Evolutionary conservation across 75 land plant genomes (phyloP).

Genomic region (Sequoia sempervirens): DNA sequence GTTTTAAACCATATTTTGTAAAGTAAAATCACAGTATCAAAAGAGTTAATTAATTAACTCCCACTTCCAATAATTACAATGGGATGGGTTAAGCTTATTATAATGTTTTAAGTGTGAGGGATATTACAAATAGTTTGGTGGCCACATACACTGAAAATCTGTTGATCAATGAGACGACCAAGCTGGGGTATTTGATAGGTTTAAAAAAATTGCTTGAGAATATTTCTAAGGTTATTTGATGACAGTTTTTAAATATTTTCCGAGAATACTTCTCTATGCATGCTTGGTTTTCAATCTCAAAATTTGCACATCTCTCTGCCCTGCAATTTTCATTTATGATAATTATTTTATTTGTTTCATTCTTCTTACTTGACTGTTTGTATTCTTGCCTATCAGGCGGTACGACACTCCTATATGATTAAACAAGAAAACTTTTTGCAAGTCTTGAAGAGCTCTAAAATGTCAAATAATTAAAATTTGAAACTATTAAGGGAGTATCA

Average conservation of each 20-base stretch:
- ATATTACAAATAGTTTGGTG: not conserved
- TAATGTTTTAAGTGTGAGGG: no score
- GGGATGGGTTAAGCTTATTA: no score
- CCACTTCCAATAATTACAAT: no score
- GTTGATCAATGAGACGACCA: not conserved
- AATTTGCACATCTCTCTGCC: not conserved
- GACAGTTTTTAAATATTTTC: not conserved
- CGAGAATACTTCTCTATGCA: not conserved
- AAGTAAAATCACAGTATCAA: no score
- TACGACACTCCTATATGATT: slow-evolving; percentile 57
- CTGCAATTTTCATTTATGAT: not conserved
- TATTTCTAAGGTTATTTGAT: no score
- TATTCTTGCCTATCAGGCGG: slow-evolving; percentile 41
- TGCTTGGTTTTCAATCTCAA: not conserved
- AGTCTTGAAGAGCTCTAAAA: not conserved
- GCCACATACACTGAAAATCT: not conserved
- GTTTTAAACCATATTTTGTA: no score
- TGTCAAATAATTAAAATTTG: not conserved
- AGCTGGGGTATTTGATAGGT: not conserved
- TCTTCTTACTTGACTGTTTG: not conserved
- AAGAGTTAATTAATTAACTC: no score
- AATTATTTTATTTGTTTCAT: not conserved
- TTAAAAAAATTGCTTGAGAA: no score
- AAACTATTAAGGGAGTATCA: not conserved
- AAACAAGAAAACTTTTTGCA: not conserved